A percentile compares a stretch with the other conserved stretches of the same genome.
phyloP scores from a whole-genome alignment of 306 rosid genomes.

The Corylus americana region DNA sequence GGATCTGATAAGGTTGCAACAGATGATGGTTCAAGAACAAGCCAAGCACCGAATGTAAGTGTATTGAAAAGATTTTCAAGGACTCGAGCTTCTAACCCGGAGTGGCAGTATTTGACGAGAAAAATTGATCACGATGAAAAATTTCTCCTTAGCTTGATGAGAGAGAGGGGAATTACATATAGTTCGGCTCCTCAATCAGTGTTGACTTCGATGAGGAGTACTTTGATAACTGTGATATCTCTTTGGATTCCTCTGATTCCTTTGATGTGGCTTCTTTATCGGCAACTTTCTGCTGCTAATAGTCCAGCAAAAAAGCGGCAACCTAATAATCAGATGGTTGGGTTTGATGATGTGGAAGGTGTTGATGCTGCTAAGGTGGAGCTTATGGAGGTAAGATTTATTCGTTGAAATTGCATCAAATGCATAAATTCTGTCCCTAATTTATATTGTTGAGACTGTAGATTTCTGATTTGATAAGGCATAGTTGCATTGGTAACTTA shows the following conservation, averaged over 20 bases:
- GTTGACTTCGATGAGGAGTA: constrained; percentile 70
- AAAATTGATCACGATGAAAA: constrained; percentile 88
- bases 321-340: constrained; percentile 63
- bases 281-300: constrained; percentile 86
- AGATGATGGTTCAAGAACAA: constrained; percentile 39
- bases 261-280: constrained; percentile 94
- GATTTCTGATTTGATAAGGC: neutral
- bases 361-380: constrained; percentile 92
- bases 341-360: constrained; percentile 95
- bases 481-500: neutral
- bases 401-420: constrained; percentile 6
- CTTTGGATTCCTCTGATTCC: constrained; percentile 94
- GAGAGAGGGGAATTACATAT: constrained; percentile 78
- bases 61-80: constrained; percentile 41
- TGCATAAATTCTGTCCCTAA: neutral
- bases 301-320: constrained; percentile 83
- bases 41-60: constrained; percentile 33
- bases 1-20: constrained; percentile 31
- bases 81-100: constrained; percentile 47
- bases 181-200: constrained; percentile 90
- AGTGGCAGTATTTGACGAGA: constrained; percentile 82
- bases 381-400: constrained; percentile 82
- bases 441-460: neutral
- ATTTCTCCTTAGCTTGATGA: constrained; percentile 78
- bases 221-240: constrained; percentile 69